phyloP scores from a whole-genome alignment of 1,284 basidiomycete species.

The Ustilago vetiveriae region DNA sequence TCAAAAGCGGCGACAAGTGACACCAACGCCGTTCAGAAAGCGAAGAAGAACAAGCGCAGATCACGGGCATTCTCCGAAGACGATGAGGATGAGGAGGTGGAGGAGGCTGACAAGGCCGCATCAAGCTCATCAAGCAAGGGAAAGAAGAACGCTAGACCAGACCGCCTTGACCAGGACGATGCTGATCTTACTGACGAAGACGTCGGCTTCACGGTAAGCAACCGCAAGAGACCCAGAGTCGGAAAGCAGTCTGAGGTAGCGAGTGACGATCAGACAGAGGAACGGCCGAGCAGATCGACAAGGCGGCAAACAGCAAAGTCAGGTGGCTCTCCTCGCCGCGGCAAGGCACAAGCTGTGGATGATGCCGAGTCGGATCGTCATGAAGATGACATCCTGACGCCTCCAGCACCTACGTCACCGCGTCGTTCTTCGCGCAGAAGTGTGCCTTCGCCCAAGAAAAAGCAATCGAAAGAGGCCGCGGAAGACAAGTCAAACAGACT shows the following conservation, averaged over 20 bases:
- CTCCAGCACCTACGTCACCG: conserved; percentile 16
- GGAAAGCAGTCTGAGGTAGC: conserved; percentile 4
- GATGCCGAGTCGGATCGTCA: not conserved
- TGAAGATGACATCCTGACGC: conserved; percentile 26
- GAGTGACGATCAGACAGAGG: conserved; percentile 8
- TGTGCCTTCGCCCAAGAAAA: conserved; percentile 25
- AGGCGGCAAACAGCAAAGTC: not conserved
- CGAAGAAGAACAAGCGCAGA: conserved; percentile 11
- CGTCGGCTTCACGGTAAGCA: conserved; percentile 17
- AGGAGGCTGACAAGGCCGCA: not conserved
- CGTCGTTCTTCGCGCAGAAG: conserved; percentile 18
- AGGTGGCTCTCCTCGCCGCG: not conserved
- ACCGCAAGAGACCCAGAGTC: conserved; percentile 17
- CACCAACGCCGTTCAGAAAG: conserved; percentile 1
- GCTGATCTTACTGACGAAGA: conserved; percentile 32
- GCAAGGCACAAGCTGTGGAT: not conserved
- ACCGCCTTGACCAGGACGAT: not conserved
- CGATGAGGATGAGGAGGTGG: conserved; percentile 16
- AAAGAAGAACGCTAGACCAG: not conserved
- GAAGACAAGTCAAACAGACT: not conserved
- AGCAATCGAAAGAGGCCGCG: conserved; percentile 4
- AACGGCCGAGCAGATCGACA: not conserved
- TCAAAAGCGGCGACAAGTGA: conserved; percentile 7
- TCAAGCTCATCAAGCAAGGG: conserved; percentile 9
- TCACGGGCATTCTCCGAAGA: conserved; percentile 28